Percentiles rank a stretch among this genome's conserved stretches.
Evolutionary conservation across 371 early-diverging fungal genomes (phyloP).

Genomic region (Circinella minor): DNA sequence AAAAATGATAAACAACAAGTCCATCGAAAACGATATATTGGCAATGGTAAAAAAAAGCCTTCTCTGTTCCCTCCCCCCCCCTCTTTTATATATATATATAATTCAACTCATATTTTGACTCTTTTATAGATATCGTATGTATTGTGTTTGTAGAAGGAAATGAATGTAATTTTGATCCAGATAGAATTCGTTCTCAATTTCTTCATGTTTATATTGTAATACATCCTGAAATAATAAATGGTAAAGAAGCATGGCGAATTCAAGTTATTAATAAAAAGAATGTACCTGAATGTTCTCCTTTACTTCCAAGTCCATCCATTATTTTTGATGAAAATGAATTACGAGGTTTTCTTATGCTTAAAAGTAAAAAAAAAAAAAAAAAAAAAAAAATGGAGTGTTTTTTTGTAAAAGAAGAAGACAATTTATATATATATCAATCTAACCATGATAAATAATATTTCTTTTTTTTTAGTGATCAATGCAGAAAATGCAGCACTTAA

Average conservation of each 20-base stretch:
- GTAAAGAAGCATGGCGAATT: constrained; percentile 48
- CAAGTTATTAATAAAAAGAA: constrained; percentile 60
- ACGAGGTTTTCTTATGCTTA: constrained; percentile 64
- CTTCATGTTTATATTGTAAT: constrained; percentile 76
- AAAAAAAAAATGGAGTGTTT: not conserved
- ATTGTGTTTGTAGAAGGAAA: constrained; percentile 72
- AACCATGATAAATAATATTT: not conserved
- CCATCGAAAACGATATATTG: constrained; percentile 85
- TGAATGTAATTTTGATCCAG: constrained; percentile 59
- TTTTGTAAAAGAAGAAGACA: too few relatives aligned
- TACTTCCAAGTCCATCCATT: constrained; percentile 66
- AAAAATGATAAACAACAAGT: constrained; percentile 77
- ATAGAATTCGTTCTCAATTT: constrained; percentile 69
- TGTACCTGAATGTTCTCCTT: constrained; percentile 68
- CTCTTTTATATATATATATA: too few relatives aligned
- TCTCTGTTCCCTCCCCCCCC: too few relatives aligned
- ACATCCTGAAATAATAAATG: constrained; percentile 29
- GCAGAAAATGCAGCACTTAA: constrained; percentile 78
- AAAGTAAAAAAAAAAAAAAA: constrained; percentile 35
- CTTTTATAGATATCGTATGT: constrained; percentile 67
- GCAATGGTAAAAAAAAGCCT: constrained; percentile 62
- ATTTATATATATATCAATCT: constrained; percentile 9
- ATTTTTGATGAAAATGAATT: constrained; percentile 54
- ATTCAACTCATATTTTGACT: too few relatives aligned
- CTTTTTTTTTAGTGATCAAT: constrained; percentile 57